Evolutionary conservation across 768 basidiomycete genomes (phyloP), one percentile per base, ranked within the genome.

Genomic region (Tylopilus cervinicoccineus): DNA sequence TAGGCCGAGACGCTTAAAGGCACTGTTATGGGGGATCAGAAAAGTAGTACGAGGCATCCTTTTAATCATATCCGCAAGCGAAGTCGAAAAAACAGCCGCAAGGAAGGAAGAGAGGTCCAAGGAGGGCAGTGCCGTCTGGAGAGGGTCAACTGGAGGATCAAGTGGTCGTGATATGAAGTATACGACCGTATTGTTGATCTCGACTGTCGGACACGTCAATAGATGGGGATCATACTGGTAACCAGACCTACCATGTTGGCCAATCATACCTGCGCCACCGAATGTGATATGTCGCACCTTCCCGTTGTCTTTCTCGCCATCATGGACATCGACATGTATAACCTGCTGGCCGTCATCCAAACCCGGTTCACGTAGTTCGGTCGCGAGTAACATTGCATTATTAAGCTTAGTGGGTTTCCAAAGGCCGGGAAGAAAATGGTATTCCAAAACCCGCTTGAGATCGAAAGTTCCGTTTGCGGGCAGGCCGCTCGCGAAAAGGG

Each of bases 41-140:
- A 93, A 78, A 3, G 93, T 86, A 1, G 86, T 84, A 8, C 79
- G 80, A 5, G 88, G 84, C 20, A 77, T 78, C 19, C 61, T 73
- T 60, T 80, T 76, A 49, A 92, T 69, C 19, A 69, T 74, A 27
- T 88, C 82, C 9, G 90, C 88, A 40, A 97, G 78, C 11, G 80
- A 80, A 11, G 92, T 86, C 2, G 95, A 90, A 65, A 92, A 93
- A 23, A 93, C 73, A 7, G 92, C 84, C 0, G 93, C 93, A 40
- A 98, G 79, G 70, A 94, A 99, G 17, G 85, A 81, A 3, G 95
- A 97, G 16, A 93, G 76, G 33, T 92, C 84, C n/a, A 96, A 76
- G 46, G 78, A 72, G 3, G 92, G 87, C 14, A 94, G 72, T 13
- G 90, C 85, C 6, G 88, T 85, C 62, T 86, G 80, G 34, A 98